phyloP scores from a whole-genome alignment of 2,329 filamentous ascomycete species.

The Gremmenia infestans region DNA sequence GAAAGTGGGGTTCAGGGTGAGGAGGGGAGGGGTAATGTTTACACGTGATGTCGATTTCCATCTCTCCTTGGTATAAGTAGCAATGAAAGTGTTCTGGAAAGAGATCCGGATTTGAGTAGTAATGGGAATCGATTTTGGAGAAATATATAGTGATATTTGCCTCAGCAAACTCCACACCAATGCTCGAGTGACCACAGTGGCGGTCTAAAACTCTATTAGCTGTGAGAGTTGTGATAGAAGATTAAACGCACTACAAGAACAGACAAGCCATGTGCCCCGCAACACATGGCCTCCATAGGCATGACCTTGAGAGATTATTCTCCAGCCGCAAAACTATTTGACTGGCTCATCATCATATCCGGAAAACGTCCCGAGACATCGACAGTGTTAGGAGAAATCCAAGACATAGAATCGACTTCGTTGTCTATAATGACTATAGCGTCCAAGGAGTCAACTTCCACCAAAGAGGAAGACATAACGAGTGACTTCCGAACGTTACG shows the following conservation, averaged over 20 bases:
- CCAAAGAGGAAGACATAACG: constrained; percentile 34
- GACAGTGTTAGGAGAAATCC: constrained; percentile 39
- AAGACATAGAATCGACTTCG: constrained; percentile 49
- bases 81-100: too few relatives aligned
- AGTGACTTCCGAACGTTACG: neutral
- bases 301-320: constrained; percentile 41
- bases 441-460: constrained; percentile 43
- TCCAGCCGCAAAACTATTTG: constrained; percentile 32
- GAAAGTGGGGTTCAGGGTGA: neutral
- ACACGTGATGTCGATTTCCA: neutral
- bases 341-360: constrained; percentile 36
- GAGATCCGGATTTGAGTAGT: too few relatives aligned
- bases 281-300: constrained; percentile 46
- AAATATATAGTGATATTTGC: too few relatives aligned
- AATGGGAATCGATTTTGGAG: too few relatives aligned
- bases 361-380: constrained; percentile 39
- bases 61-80: too few relatives aligned
- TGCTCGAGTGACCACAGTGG: constrained; percentile 17
- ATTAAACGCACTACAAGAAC: constrained; percentile 41
- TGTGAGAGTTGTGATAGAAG: neutral
- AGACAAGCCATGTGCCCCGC: constrained; percentile 49
- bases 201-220: constrained; percentile 35
- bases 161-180: too few relatives aligned
- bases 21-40: neutral
- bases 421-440: constrained; percentile 49